These are phyloP conservation scores for Ganoderma meredithae DNA, from an alignment of 1,284 basidiomycete species.

Conservation along the genomic window DNA sequence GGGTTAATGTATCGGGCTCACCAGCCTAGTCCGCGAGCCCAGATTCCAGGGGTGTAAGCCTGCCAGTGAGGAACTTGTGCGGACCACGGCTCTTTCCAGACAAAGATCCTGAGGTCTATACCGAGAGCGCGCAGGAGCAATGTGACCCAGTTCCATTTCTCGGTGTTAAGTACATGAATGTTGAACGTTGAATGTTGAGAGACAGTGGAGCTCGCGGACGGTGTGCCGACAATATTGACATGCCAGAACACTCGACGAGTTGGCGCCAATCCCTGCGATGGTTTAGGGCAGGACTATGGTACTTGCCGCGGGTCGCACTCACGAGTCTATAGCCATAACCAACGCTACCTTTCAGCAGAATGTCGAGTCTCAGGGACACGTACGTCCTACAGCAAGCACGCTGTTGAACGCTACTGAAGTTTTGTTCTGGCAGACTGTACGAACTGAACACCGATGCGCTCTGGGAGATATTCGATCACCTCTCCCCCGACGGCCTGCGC, in stretches of 20 bases:
- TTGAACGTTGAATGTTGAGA: too few relatives aligned
- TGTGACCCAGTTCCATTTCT: constrained; percentile 12
- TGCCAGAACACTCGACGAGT: too few relatives aligned
- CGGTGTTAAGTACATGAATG: background rate
- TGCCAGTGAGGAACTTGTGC: constrained; percentile 7
- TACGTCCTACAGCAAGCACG: too few relatives aligned
- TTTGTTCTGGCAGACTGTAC: background rate
- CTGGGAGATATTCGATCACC: background rate
- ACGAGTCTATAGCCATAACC: too few relatives aligned
- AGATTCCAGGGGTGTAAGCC: background rate
- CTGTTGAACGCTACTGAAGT: too few relatives aligned
- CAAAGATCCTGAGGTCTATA: background rate
- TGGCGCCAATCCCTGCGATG: too few relatives aligned
- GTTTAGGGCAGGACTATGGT: too few relatives aligned
- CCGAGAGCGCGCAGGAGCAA: background rate
- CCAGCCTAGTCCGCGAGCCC: background rate
- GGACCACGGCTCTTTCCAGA: constrained; percentile 9
- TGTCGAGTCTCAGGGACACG: too few relatives aligned
- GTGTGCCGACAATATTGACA: too few relatives aligned
- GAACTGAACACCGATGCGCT: background rate
- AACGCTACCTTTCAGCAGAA: too few relatives aligned
- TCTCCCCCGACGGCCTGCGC: background rate
- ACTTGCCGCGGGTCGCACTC: too few relatives aligned
- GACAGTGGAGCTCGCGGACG: too few relatives aligned
- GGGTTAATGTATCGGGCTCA: constrained; percentile 4